Evolutionary conservation across 2,329 filamentous ascomycete species (phyloP), one percentile per base, ranked within the genome.

Genomic region (Chlorencoelia australis): DNA sequence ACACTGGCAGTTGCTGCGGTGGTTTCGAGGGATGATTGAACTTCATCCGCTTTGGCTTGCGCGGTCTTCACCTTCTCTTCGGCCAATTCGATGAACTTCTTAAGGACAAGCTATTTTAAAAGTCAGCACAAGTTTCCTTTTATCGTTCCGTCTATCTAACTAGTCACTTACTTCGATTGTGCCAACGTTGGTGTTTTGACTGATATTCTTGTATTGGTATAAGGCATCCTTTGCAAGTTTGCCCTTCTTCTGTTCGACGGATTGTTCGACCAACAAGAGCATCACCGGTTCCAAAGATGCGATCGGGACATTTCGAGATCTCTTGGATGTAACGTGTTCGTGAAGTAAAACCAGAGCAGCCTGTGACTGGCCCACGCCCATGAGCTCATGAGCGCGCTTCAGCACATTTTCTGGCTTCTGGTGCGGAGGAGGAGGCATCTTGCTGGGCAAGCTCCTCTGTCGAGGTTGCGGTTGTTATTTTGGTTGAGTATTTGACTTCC

Each of bases 181-280:
- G 53, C 78, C 87, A 50, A 98, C 87, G 60, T 96, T 96, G 53
- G 89, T 94, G 68, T 98, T 98, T 64, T 98, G 91, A 38, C 88
- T 89, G 51, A 95, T 96, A 64, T 98, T 98, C 74, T 98, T 98
- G 75, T 98, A 98, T 64, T 95, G 91, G 64, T 96, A 98, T 32
- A 98, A 74, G 44, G 91, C 91, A 68, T 98, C 91, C 73, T 98
- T 98, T 63, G 89, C 91, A 43, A 91, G 75, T 67, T 98, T 98
- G 54, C 91, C 91, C 68, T 96, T 98, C 68, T 91, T 87, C 56
- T 95, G 79, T 58, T 96, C 89, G 56, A 98, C 91, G 51, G 84
- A 94, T 42, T 96, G 76, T 66, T 96, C 87, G 56, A 98, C 89
- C 59, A 98, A 81, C 51, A 95, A 80, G 64, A 96, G 73, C 88